Conservation (phyloP, 2,329 filamentous ascomycete species). For the Alternaria ethzedia region DNA sequence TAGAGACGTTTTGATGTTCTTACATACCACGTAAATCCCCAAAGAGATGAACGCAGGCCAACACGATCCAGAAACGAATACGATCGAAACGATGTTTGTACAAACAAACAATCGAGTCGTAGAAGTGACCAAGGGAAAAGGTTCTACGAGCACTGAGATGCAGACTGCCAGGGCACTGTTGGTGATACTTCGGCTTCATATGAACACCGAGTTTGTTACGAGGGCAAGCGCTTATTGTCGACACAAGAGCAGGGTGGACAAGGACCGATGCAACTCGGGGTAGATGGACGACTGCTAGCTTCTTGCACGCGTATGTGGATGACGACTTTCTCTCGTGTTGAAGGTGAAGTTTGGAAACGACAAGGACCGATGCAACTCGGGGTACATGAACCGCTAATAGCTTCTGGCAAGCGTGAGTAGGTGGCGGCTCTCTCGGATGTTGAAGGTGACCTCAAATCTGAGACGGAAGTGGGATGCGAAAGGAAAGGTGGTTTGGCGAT, state of each 20-base stretch:
- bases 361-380: not conserved
- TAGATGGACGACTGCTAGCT: not conserved
- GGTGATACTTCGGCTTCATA: not conserved
- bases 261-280: not conserved
- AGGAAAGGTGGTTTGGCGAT: not conserved
- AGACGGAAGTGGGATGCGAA: not conserved
- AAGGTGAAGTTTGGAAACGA: not conserved
- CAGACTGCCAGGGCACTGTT: too few species aligned
- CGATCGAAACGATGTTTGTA: too few species aligned
- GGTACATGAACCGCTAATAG: not conserved
- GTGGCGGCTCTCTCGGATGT: accelerated
- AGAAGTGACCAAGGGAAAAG: too few species aligned
- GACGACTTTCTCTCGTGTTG: not conserved
- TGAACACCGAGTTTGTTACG: not conserved
- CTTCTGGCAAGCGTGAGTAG: not conserved
- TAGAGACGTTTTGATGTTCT: too few species aligned
- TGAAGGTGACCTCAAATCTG: not conserved
- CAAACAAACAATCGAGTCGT: too few species aligned
- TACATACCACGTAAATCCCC: too few species aligned
- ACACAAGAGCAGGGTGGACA: not conserved
- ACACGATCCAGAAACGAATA: too few species aligned
- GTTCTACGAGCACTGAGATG: too few species aligned
- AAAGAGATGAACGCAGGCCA: too few species aligned
- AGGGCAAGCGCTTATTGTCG: not conserved
- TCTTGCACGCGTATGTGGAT: not conserved